A percentile compares a stretch with the other conserved stretches of the same genome.
Evolutionary conservation across 2,329 filamentous ascomycete genomes (phyloP).

Genomic region (Sphaceloma murrayae): DNA sequence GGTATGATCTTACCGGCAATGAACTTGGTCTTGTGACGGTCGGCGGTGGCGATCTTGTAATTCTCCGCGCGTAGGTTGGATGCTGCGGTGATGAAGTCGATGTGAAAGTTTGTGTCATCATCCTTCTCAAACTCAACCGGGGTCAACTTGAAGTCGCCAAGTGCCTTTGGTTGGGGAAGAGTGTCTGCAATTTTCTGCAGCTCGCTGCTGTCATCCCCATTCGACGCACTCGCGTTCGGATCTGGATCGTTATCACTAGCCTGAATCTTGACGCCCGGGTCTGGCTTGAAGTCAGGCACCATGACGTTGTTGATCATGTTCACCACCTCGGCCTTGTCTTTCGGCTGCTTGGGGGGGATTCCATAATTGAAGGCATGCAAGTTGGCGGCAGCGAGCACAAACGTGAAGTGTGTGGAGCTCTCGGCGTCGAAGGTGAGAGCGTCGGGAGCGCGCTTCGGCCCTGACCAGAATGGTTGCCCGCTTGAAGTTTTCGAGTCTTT

Average conservation of each 20-base stretch:
- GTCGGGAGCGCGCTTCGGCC: conserved; percentile 91
- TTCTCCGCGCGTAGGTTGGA: conserved; percentile 96
- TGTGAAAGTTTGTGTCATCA: conserved; percentile 94
- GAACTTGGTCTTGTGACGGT: conserved; percentile 97
- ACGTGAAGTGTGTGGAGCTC: conserved; percentile 79
- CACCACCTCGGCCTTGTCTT: conserved; percentile 58
- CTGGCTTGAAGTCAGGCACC: conserved; percentile 86
- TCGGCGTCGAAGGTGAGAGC: conserved; percentile 77
- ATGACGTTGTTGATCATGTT: conserved; percentile 86
- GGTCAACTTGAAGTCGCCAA: conserved; percentile 79
- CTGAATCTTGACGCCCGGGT: conserved; percentile 89
- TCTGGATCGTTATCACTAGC: conserved; percentile 92
- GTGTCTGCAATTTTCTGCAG: conserved; percentile 60
- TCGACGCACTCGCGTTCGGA: conserved; percentile 56
- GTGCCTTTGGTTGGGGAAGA: conserved; percentile 66
- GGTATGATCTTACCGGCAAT: conserved; percentile 99
- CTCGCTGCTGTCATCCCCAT: conserved; percentile 62
- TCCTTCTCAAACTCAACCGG: conserved; percentile 99
- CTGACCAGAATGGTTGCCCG: conserved; percentile 93
- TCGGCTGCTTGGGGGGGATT: conserved; percentile 72
- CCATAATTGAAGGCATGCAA: conserved; percentile 97
- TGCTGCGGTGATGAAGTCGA: conserved; percentile 96
- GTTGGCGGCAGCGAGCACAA: conserved; percentile 79
- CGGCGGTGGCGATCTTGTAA: conserved; percentile 89
- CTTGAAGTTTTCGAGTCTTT: conserved; percentile 83